phyloP scores from a whole-genome alignment of 2,329 filamentous ascomycete species.

The Xylariaceae sp. region DNA sequence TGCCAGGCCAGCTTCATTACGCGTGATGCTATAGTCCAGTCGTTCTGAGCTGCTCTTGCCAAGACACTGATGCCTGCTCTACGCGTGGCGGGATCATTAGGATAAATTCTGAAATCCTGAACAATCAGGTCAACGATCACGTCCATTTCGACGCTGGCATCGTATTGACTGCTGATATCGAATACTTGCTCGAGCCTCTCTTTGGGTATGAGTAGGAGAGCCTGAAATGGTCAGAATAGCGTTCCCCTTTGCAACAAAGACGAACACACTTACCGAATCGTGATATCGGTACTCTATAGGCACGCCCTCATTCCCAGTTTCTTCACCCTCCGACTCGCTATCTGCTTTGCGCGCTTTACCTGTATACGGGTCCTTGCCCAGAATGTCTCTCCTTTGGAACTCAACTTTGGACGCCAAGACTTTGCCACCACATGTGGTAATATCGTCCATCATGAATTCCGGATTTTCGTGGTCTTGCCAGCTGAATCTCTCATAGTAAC shows the following conservation, averaged over 20 bases:
- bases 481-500: neutral
- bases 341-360: neutral
- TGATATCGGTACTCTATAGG: conserved; percentile 10
- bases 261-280: conserved; percentile 9
- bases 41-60: neutral
- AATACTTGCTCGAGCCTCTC: conserved; percentile 9
- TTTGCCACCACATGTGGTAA: conserved; percentile 5
- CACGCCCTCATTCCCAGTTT: conserved; percentile 8
- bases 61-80: neutral
- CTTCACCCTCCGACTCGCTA: conserved; percentile 9
- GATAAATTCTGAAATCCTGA: neutral
- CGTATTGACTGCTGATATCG: neutral
- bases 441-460: conserved; percentile 4
- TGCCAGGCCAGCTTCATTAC: conserved; percentile 4
- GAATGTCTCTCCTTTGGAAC: conserved; percentile 3
- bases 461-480: neutral
- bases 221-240: conserved; percentile 6
- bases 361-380: conserved; percentile 4
- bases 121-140: conserved; percentile 3
- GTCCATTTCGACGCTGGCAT: neutral
- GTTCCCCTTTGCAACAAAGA: neutral
- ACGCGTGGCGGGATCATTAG: neutral
- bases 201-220: conserved; percentile 7
- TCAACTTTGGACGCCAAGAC: conserved; percentile 1
- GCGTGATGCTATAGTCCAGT: neutral